These are phyloP conservation scores for Pichia kluyveri DNA, from an alignment of 805 yeast genomes.

Conservation along the genomic window DNA sequence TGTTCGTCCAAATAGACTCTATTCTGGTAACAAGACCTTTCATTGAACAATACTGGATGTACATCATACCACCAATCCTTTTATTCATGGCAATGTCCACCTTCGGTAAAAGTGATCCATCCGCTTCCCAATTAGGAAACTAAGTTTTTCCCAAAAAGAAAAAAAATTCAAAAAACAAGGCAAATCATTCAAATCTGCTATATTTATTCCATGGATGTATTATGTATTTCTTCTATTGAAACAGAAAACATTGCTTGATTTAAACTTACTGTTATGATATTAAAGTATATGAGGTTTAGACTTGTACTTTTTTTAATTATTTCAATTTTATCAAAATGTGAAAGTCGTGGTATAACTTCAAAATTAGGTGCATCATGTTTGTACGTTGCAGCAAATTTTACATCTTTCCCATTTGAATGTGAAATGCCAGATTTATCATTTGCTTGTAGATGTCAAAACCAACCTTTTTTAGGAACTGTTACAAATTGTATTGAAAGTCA, in stretches of 20 bases:
- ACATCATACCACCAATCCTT: slow-evolving; percentile 40
- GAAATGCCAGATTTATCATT: slow-evolving; percentile 25
- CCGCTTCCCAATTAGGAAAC: background rate
- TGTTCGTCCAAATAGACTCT: slow-evolving; percentile 1
- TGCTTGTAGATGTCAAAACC: slow-evolving; percentile 27
- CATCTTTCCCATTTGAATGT: slow-evolving; percentile 28
- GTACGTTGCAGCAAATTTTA: slow-evolving; percentile 25
- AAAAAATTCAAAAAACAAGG: background rate
- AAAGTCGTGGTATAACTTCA: slow-evolving; percentile 23
- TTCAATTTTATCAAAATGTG: background rate
- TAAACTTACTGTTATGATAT: too few species aligned
- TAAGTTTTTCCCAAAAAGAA: too few species aligned
- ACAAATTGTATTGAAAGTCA: slow-evolving; percentile 26
- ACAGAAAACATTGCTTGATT: background rate
- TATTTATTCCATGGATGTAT: background rate
- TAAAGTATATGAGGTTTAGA: too few species aligned
- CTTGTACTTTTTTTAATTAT: background rate
- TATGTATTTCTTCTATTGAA: background rate
- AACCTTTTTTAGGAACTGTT: slow-evolving; percentile 28
- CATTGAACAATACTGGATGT: slow-evolving; percentile 56
- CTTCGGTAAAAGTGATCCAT: background rate
- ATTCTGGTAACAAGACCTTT: slow-evolving; percentile 33
- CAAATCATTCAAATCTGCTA: background rate
- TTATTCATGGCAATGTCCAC: background rate
- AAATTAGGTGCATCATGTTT: slow-evolving; percentile 30